phyloP scores from a whole-genome alignment of 2,329 filamentous ascomycete species.

The Trichophyton rubrum region DNA sequence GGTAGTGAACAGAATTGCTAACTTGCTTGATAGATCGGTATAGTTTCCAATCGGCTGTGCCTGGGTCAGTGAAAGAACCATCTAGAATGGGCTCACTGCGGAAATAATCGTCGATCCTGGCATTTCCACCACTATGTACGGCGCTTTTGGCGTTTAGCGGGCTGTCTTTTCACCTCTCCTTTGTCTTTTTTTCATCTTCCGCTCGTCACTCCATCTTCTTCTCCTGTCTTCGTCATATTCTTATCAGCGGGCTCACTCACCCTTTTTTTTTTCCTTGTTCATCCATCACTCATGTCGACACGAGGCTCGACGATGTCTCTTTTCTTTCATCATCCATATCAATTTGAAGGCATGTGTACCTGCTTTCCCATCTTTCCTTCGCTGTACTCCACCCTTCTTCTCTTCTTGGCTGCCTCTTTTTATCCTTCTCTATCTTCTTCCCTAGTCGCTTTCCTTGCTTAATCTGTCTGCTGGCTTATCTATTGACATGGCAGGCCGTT shows the following conservation, averaged over 20 bases:
- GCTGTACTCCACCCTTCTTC: background rate
- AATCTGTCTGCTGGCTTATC: background rate
- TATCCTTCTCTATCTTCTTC: background rate
- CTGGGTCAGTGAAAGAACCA: slow-evolving; percentile 28
- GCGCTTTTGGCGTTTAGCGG: slow-evolving; percentile 2
- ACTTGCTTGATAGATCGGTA: slow-evolving; percentile 21
- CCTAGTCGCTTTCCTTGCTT: background rate
- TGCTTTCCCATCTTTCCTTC: background rate
- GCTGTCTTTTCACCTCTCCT: background rate
- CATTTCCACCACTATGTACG: background rate
- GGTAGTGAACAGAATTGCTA: background rate
- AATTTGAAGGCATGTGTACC: background rate
- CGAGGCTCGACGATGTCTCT: background rate
- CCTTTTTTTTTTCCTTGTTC: background rate
- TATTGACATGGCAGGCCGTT: background rate
- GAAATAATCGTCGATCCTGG: slow-evolving; percentile 3
- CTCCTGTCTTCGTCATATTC: background rate
- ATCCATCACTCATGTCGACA: background rate
- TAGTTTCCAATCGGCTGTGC: slow-evolving; percentile 28
- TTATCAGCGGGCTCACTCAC: background rate
- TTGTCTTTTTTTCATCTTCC: background rate
- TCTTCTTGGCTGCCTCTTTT: background rate
- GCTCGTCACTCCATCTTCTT: background rate
- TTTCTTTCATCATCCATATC: background rate
- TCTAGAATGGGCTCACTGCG: slow-evolving; percentile 30